These are phyloP conservation scores for Aspergillus sclerotioniger DNA, from an alignment of 495 filamentous ascomycete species.

Conservation along the genomic window DNA sequence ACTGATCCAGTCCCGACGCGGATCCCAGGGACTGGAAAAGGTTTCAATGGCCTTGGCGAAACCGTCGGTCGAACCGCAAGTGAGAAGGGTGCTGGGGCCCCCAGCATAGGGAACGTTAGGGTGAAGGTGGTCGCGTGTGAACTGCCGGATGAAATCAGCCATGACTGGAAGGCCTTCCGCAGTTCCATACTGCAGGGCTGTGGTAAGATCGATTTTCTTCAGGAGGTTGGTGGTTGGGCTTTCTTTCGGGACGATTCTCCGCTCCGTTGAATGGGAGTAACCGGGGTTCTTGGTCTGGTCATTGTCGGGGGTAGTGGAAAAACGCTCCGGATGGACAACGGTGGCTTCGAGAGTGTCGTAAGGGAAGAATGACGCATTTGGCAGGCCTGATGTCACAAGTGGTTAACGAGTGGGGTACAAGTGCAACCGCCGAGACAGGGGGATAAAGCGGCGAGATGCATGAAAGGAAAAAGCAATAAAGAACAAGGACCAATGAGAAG, in stretches of 20 bases:
- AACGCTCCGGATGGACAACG: slow-evolving; percentile 68
- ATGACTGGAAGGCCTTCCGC: slow-evolving; percentile 75
- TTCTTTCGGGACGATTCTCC: slow-evolving; percentile 69
- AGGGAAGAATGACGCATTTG: slow-evolving; percentile 78
- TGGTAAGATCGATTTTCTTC: slow-evolving; percentile 73
- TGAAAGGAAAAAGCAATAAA: background rate
- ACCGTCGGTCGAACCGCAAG: slow-evolving; percentile 80
- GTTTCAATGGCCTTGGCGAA: slow-evolving; percentile 72
- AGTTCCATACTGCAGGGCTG: slow-evolving; percentile 83
- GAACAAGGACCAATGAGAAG: background rate
- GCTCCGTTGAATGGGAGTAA: slow-evolving; percentile 36
- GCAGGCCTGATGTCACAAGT: slow-evolving; percentile 57
- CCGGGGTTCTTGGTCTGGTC: slow-evolving; percentile 40
- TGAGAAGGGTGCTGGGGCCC: slow-evolving; percentile 74
- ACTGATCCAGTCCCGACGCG: slow-evolving; percentile 60
- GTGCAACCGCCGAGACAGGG: background rate
- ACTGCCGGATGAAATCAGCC: slow-evolving; percentile 70
- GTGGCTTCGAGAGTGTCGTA: slow-evolving; percentile 88
- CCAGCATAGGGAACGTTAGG: slow-evolving; percentile 73
- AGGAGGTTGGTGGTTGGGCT: slow-evolving; percentile 50
- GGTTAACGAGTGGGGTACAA: slow-evolving; percentile 3
- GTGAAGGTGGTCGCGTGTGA: slow-evolving; percentile 73
- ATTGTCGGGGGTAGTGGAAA: slow-evolving; percentile 60
- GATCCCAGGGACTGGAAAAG: slow-evolving; percentile 70
- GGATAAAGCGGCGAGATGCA: too few relatives aligned